These are phyloP conservation scores for Thuja plicata DNA, from an alignment of 83 land plant genomes.

Conservation along the genomic window DNA sequence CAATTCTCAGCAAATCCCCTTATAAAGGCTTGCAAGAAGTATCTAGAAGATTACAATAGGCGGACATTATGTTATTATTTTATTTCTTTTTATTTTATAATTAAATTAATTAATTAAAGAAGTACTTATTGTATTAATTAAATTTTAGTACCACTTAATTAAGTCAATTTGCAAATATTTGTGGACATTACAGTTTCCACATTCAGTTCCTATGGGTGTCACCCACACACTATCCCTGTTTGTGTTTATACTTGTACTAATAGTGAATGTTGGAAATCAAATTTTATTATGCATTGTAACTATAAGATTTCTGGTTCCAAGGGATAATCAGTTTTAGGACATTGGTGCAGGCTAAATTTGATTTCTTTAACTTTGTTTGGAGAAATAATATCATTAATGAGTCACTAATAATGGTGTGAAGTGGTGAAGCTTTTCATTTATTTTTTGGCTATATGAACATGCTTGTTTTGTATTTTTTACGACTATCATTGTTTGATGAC, in stretches of 20 bases:
- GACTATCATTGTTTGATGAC: not conserved
- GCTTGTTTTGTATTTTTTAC: not conserved
- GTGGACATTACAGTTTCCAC: not conserved
- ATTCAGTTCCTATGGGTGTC: not conserved
- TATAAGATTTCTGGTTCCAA: not conserved
- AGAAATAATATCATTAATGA: not conserved
- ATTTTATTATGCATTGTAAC: not conserved
- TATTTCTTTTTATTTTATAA: too few relatives aligned
- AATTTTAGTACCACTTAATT: too few relatives aligned
- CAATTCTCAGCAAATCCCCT: too few relatives aligned
- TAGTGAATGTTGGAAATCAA: not conserved
- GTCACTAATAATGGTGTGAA: not conserved
- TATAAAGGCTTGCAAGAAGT: too few relatives aligned
- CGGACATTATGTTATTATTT: too few relatives aligned
- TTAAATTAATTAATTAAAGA: too few relatives aligned
- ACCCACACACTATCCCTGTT: not conserved
- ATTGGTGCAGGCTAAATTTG: not conserved
- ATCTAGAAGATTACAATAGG: too few relatives aligned
- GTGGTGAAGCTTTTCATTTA: not conserved
- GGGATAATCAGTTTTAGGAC: not conserved
- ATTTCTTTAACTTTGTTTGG: not conserved
- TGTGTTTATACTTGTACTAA: not conserved
- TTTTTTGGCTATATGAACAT: not conserved
- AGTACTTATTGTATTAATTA: too few relatives aligned
- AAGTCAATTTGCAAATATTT: too few relatives aligned